Base-by-base conservation (phyloP, 192 early-diverging fungal genomes). In the Rhizophagus sp. region DNA sequence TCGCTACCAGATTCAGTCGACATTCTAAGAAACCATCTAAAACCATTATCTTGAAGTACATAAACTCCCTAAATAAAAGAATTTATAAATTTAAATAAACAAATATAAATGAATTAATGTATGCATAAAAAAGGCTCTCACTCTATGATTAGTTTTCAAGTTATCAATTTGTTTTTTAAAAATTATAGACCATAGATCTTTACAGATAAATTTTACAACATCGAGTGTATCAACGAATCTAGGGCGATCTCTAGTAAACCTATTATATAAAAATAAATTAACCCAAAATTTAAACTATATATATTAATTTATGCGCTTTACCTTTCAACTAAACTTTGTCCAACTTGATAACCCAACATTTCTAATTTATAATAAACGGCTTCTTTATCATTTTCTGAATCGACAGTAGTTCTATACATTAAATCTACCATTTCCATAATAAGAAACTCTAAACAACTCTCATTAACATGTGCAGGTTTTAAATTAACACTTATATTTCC, bases 81-180 rank as follows among this genome's bases (percentile, higher is more conserved):
- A 76, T 36, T 19, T 44, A 25, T 33, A 3, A 22, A 36, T 39
- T 66, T 25, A 27, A 71, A 8, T 44, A 36, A 50, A 73, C 10
- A 52, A 19, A 72, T 17, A 41, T 33, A 79, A 74, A 50, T 15
- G 6, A 44, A 30, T 30, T n/a, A n/a, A n/a, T n/a, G n/a, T n/a
- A n/a, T n/a, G n/a, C n/a, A n/a, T n/a, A n/a, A n/a, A 30, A 30
- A 30, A 30, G 30, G 1, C 30, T 30, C 30, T 30, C 81, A 96
- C 94, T 49, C 96, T 86, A 80, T 99, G 98, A 85, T 99, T 99
- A 12, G 98, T 99, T 84, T 99, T 99, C 13, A 99, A 87, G 79
- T 99, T 98, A 81, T 99, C 98, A 50, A 99, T 92, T 82, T 99
- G 97, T 76, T 99, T 96, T 83, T 97, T 96, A 82, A 99, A 99